Evolutionary conservation across 2,329 filamentous ascomycete genomes (phyloP).

Genomic region (Cercospora citrullina): DNA sequence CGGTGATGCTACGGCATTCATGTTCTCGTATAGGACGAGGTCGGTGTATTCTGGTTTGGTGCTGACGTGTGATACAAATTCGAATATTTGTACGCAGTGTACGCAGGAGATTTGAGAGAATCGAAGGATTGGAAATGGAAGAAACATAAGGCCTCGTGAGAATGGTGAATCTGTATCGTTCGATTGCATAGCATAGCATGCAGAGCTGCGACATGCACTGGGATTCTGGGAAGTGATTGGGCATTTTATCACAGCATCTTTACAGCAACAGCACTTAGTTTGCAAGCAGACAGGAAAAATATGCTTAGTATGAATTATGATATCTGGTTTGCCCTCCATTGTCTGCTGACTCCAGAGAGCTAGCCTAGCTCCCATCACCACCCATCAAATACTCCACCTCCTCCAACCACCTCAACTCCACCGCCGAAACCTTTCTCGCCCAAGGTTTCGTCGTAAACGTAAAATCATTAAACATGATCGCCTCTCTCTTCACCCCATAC

Average conservation of each 20-base stretch:
- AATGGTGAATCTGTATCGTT: neutral
- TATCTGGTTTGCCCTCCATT: neutral
- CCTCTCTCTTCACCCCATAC: conserved; percentile 59
- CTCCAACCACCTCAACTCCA: conserved; percentile 63
- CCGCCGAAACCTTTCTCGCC: conserved; percentile 61
- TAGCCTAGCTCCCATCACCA: neutral
- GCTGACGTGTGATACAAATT: conserved; percentile 31
- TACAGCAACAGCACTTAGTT: neutral
- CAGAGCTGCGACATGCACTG: neutral
- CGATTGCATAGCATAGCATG: neutral
- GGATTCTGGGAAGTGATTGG: neutral
- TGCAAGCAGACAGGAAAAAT: neutral
- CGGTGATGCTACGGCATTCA: conserved; percentile 7
- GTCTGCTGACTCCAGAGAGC: too few species aligned
- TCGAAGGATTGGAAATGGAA: neutral
- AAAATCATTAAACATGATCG: conserved; percentile 65
- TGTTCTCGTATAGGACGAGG: conserved; percentile 25
- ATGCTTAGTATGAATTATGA: neutral
- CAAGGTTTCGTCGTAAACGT: conserved; percentile 66
- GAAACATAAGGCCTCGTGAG: neutral
- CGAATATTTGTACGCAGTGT: conserved; percentile 23
- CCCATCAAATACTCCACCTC: conserved; percentile 42
- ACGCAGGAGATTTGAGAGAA: neutral
- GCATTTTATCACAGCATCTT: neutral
- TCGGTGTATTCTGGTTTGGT: conserved; percentile 28